Evolutionary conservation across 2,329 filamentous ascomycete genomes (phyloP).

Genomic region (Amylocarpus encephaloides): DNA sequence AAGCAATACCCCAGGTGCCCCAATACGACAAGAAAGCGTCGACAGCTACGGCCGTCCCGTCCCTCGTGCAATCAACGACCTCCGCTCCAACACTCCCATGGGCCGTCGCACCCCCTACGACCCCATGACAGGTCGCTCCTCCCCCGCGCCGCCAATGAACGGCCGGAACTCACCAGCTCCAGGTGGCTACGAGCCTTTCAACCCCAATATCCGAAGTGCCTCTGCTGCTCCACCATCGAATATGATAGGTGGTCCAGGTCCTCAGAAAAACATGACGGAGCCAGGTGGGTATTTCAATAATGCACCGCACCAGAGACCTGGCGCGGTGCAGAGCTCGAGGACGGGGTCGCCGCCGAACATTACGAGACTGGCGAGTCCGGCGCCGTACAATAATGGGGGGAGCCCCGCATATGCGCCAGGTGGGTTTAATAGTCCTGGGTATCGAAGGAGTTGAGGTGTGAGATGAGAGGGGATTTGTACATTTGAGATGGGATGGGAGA

Average conservation of each 20-base stretch:
- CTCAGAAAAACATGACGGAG: constrained; percentile 24
- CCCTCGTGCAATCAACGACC: constrained; percentile 19
- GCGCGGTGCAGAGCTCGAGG: constrained; percentile 10
- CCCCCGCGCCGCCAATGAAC: constrained; percentile 10
- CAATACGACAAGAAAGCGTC: constrained; percentile 10
- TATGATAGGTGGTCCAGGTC: constrained; percentile 4
- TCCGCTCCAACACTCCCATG: constrained; percentile 25
- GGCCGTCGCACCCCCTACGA: constrained; percentile 25
- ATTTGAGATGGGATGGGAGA: too few species aligned
- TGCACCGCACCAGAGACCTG: constrained; percentile 10
- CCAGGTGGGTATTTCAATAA: constrained; percentile 19
- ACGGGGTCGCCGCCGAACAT: constrained; percentile 2
- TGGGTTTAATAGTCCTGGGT: constrained; percentile 1
- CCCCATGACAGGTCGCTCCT: constrained; percentile 11
- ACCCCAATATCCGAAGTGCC: constrained; percentile 17
- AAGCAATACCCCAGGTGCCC: constrained; percentile 9
- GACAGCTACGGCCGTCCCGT: constrained; percentile 25
- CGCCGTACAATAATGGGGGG: constrained; percentile 15
- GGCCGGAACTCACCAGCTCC: constrained; percentile 16
- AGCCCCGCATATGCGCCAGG: not conserved
- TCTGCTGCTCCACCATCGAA: constrained; percentile 16
- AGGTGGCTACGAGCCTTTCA: constrained; percentile 20
- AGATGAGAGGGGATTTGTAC: too few species aligned
- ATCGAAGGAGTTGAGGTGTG: constrained; percentile 3
- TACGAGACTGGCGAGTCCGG: constrained; percentile 15